Evolutionary conservation across 2,329 filamentous ascomycete species (phyloP).

Genomic region (Fusarium sulawesiense): DNA sequence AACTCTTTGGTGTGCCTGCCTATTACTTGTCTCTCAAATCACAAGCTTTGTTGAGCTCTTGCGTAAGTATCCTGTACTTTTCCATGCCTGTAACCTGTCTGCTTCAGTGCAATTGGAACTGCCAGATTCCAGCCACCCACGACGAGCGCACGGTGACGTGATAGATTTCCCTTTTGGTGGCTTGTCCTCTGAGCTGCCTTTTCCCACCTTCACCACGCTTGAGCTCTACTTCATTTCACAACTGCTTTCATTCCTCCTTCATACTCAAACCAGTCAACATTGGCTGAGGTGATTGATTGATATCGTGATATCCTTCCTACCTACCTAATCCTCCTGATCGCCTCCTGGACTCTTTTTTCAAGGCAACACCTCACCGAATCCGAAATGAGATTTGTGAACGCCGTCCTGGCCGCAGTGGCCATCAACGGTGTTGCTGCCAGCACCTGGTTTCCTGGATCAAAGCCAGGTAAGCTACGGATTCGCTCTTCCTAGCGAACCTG

Average conservation of each 20-base stretch:
- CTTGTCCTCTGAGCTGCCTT: conserved; percentile 25
- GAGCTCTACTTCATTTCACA: background rate
- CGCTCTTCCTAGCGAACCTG: background rate
- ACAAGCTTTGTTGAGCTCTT: conserved; percentile 26
- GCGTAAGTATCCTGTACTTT: conserved; percentile 31
- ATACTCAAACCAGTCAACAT: conserved; percentile 3
- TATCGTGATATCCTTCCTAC: conserved; percentile 10
- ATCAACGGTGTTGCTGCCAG: conserved; percentile 77
- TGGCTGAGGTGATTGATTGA: conserved; percentile 11
- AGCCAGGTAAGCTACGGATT: conserved; percentile 72
- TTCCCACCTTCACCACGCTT: conserved; percentile 17
- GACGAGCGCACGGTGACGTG: conserved; percentile 45
- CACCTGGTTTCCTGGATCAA: conserved; percentile 81
- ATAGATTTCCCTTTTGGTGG: conserved; percentile 41
- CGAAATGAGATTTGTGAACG: conserved; percentile 81
- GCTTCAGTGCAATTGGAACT: conserved; percentile 4
- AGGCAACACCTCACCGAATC: background rate
- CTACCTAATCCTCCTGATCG: background rate
- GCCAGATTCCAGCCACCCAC: conserved; percentile 40
- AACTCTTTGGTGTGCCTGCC: conserved; percentile 5
- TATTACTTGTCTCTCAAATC: background rate
- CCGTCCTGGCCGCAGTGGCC: conserved; percentile 77
- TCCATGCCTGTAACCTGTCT: conserved; percentile 2
- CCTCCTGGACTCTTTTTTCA: conserved; percentile 1
- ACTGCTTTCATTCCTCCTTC: conserved; percentile 22